Evolutionary conservation across 2,329 filamentous ascomycete species (phyloP).

Genomic region (Fusarium citri): DNA sequence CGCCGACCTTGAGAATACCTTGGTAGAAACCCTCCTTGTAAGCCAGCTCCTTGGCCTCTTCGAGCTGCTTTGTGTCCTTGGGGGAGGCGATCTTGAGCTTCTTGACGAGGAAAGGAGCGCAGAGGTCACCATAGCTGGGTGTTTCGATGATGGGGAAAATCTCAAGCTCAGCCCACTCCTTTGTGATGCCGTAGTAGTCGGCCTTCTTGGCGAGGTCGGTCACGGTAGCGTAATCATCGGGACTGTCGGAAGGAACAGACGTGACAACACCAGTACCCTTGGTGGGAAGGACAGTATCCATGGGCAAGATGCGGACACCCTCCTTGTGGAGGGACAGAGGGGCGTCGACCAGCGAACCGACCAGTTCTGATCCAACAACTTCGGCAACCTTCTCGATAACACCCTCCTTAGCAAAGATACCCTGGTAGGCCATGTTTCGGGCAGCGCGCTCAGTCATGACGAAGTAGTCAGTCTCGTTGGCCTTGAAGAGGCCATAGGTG

Average conservation of each 20-base stretch:
- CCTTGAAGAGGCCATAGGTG: constrained; percentile 88
- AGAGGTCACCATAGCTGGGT: constrained; percentile 85
- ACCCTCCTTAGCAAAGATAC: constrained; percentile 82
- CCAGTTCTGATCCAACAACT: constrained; percentile 79
- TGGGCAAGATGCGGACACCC: constrained; percentile 89
- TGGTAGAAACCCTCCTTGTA: constrained; percentile 99
- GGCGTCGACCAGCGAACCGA: constrained; percentile 90
- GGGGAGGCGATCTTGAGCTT: constrained; percentile 96
- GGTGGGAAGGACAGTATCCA: constrained; percentile 90
- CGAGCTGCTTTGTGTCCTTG: constrained; percentile 89
- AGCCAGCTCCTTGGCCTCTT: constrained; percentile 93
- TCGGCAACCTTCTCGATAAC: constrained; percentile 80
- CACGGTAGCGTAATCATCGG: constrained; percentile 93
- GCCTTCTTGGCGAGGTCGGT: constrained; percentile 92
- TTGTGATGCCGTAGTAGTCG: constrained; percentile 95
- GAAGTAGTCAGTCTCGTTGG: constrained; percentile 81
- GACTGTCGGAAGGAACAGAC: constrained; percentile 91
- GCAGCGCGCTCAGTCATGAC: constrained; percentile 87
- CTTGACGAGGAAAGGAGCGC: constrained; percentile 85
- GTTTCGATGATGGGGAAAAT: constrained; percentile 92
- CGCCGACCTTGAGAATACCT: constrained; percentile 87
- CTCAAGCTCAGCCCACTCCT: constrained; percentile 94
- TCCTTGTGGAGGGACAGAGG: constrained; percentile 87
- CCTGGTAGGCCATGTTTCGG: constrained; percentile 96
- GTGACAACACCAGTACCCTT: constrained; percentile 98